phyloP scores from a whole-genome alignment of 306 rosid species.

The Datisca glomerata region DNA sequence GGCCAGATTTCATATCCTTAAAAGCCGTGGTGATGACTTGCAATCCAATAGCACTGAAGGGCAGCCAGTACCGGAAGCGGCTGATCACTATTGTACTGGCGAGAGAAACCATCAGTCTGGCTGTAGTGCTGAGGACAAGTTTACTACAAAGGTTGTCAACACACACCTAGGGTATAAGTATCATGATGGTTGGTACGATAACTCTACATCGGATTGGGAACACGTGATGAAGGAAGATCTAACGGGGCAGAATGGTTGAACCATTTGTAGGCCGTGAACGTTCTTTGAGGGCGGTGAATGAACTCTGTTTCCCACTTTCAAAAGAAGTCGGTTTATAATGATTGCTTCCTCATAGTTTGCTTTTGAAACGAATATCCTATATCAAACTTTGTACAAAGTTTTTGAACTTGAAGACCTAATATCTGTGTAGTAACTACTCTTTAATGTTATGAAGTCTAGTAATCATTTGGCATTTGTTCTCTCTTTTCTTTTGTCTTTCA shows the following conservation, averaged over 20 bases:
- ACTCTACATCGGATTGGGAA: conserved; percentile 70
- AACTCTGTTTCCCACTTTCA: too few relatives aligned
- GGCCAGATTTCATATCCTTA: conserved; percentile 38
- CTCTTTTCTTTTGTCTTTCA: too few relatives aligned
- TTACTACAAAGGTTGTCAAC: conserved; percentile 18
- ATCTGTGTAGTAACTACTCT: too few relatives aligned
- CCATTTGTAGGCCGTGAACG: too few relatives aligned
- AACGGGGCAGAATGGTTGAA: conserved; percentile 19
- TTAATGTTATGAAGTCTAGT: too few relatives aligned
- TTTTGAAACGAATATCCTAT: too few relatives aligned
- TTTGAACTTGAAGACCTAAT: too few relatives aligned
- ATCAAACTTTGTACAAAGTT: too few relatives aligned
- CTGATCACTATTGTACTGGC: conserved; percentile 16
- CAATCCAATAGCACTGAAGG: conserved; percentile 18
- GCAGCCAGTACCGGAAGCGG: conserved; percentile 13
- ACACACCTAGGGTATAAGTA: conserved; percentile 13
- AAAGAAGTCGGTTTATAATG: too few relatives aligned
- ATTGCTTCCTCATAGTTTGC: too few relatives aligned
- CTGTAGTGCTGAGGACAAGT: conserved; percentile 13
- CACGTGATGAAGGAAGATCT: conserved; percentile 54
- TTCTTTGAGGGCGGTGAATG: too few relatives aligned
- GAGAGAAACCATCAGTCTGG: conserved; percentile 18
- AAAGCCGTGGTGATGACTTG: conserved; percentile 24
- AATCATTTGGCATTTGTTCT: too few relatives aligned
- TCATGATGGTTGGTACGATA: conserved; percentile 29